These are phyloP conservation scores for Boeremia lycopersici DNA, from an alignment of 2,329 filamentous ascomycete species.

Conservation along the genomic window DNA sequence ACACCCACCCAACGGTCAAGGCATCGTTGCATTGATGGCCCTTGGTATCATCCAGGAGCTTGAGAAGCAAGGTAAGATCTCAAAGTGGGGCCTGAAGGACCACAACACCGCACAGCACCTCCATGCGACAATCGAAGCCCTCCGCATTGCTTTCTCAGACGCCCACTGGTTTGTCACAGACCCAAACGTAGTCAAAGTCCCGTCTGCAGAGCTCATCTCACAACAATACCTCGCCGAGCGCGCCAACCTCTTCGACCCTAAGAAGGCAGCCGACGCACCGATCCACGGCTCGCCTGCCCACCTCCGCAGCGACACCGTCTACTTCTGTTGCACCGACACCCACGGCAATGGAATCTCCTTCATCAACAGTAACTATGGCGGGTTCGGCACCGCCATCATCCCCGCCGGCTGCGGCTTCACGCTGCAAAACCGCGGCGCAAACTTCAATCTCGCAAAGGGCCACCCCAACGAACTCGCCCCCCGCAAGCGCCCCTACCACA, in stretches of 20 bases:
- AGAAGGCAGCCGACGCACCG: slow-evolving; percentile 58
- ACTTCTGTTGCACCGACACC: slow-evolving; percentile 83
- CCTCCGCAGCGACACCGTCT: slow-evolving; percentile 88
- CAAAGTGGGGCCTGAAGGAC: slow-evolving; percentile 69
- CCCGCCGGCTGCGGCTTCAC: slow-evolving; percentile 88
- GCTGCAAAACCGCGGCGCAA: slow-evolving; percentile 89
- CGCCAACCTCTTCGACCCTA: slow-evolving; percentile 64
- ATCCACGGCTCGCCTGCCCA: slow-evolving; percentile 78
- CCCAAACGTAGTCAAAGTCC: slow-evolving; percentile 73
- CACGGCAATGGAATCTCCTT: slow-evolving; percentile 91
- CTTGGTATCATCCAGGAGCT: slow-evolving; percentile 89
- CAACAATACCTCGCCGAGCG: slow-evolving; percentile 76
- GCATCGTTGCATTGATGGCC: slow-evolving; percentile 92
- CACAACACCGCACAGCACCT: slow-evolving; percentile 79
- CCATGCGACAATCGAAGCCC: slow-evolving; percentile 84
- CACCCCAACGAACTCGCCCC: slow-evolving; percentile 85
- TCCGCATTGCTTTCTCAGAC: slow-evolving; percentile 90
- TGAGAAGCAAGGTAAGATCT: slow-evolving; percentile 75
- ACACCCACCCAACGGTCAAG: slow-evolving; percentile 94
- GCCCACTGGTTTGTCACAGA: slow-evolving; percentile 90
- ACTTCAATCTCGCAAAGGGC: slow-evolving; percentile 72
- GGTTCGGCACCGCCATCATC: slow-evolving; percentile 87
- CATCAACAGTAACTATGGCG: slow-evolving; percentile 93
- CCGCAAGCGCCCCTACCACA: slow-evolving; percentile 91
- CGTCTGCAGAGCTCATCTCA: slow-evolving; percentile 71